Conservation (phyloP, 495 filamentous ascomycete genomes). For the Neurospora tetrasperma region DNA sequence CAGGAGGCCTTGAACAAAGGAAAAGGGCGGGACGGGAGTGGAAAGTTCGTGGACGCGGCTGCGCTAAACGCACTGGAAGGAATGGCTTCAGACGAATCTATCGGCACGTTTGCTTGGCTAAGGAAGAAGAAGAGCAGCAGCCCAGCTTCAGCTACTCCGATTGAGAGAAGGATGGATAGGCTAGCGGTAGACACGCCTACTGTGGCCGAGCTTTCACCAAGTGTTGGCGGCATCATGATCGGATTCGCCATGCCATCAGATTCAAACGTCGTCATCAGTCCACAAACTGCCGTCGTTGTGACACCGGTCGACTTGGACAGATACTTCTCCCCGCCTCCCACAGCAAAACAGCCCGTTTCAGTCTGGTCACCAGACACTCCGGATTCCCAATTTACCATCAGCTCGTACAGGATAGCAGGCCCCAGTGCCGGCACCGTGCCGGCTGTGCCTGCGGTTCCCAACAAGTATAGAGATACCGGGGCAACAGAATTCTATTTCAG, state of each 20-base stretch:
- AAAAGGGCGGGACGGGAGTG: background rate
- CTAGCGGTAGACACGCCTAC: conserved; percentile 9
- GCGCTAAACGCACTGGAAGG: conserved; percentile 43
- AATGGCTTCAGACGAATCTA: conserved; percentile 26
- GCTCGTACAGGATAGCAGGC: background rate
- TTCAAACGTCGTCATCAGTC: conserved; percentile 42
- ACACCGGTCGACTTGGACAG: conserved; percentile 26
- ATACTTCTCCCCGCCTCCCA: conserved; percentile 21
- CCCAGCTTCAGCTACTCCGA: conserved; percentile 4
- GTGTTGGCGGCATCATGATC: conserved; percentile 67
- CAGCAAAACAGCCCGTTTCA: conserved; percentile 46
- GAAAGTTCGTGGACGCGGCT: conserved; percentile 39
- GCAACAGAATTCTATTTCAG: background rate
- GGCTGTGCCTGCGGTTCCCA: conserved; percentile 5
- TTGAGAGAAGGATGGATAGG: conserved; percentile 20
- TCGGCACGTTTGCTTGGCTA: conserved; percentile 34
- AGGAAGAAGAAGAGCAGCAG: conserved; percentile 22
- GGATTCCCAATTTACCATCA: conserved; percentile 4
- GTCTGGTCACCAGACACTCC: conserved; percentile 50
- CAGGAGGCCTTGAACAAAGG: conserved; percentile 6
- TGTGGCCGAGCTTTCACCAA: conserved; percentile 57
- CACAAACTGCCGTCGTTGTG: conserved; percentile 38
- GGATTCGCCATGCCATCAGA: conserved; percentile 60
- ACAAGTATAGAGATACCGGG: background rate
- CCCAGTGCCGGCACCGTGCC: background rate